Evolutionary conservation across 352 stramenopile genomes (phyloP), one percentile per base, ranked within the genome.

Genomic region (Phytophthora tubulina): DNA sequence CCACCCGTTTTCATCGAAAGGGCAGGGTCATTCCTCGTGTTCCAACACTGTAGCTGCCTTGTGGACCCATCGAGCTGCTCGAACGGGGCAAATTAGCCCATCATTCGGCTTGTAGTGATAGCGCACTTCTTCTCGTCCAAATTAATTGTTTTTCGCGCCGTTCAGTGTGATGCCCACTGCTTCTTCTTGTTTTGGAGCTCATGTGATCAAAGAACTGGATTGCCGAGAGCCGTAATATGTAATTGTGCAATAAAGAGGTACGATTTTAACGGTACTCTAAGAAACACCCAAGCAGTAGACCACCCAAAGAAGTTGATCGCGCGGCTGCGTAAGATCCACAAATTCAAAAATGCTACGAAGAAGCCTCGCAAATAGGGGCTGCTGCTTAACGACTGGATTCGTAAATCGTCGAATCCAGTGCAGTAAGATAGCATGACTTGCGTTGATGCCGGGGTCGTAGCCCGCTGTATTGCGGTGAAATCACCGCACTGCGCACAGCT

Each of bases 381-480:
- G 38, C 38, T 44, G 38, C 15, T 44, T 44, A 44, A 44, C 5
- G 10, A 67, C 65, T 10, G 50, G 57, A 35, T 67, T 13, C 0
- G 50, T 73, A 14, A 63, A 69, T 2, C 65, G 36, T 0, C 50
- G 50, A 58, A 73, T 73, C 1, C 65, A 56, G 4, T 39, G 46
- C 0, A 68, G 50, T 3, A 67, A 31, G 30, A 73, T 67, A 9
- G 57, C 65, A 10, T 73, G 65, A 10, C 65, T 67, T 9, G 57
- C 42, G 6, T 62, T 68, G 2, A 75, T 61, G 6, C 61, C 61
- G 8, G 68, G 61, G 11, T 75, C 61, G 31, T 71, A 75, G 1
- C 68, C 21, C 21, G 21, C 21, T 27, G 21, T 27, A 27, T 70
- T 62, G 1, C 51, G 35, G 27, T 75, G 67, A 17, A 49, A 48